A percentile compares a stretch with the other conserved stretches of the same genome.
Conservation (phyloP, 2,329 filamentous ascomycete species). For the Dactylellina sp. region DNA sequence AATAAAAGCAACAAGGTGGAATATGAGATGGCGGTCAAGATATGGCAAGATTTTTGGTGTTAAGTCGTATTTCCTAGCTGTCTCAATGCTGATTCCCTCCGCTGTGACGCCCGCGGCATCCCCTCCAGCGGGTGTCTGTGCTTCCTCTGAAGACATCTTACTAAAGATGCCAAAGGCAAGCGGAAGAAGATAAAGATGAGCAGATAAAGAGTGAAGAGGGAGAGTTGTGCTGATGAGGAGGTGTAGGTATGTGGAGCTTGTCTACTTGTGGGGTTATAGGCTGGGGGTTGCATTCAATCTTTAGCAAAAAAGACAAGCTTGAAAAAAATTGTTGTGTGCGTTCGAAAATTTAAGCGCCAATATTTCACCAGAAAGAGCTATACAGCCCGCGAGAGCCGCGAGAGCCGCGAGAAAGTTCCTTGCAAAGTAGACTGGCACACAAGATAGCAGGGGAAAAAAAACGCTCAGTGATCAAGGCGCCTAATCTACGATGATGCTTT, state of each 20-base stretch:
- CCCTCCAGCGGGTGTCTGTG: conserved; percentile 19
- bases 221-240: conserved; percentile 57
- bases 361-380: conserved; percentile 21
- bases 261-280: conserved; percentile 44
- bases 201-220: conserved; percentile 52
- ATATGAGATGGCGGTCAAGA: conserved; percentile 95
- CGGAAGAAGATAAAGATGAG: conserved; percentile 47
- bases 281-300: conserved; percentile 30
- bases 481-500: too few relatives aligned
- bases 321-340: conserved; percentile 56
- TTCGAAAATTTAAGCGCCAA: conserved; percentile 42
- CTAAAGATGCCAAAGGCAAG: conserved; percentile 10
- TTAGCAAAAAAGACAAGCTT: conserved; percentile 20
- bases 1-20: conserved; percentile 93
- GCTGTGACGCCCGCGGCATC: conserved; percentile 32
- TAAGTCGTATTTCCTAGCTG: conserved; percentile 74
- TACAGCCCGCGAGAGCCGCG: conserved; percentile 32
- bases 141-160: conserved; percentile 41
- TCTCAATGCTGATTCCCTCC: conserved; percentile 48
- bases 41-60: conserved; percentile 89
- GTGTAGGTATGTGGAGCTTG: conserved; percentile 33
- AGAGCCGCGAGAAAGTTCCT: neutral
- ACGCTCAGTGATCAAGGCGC: too few relatives aligned
- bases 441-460: too few relatives aligned
- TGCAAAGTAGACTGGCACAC: too few relatives aligned